These are phyloP conservation scores for Veloboletus limbatus DNA, from an alignment of 1,284 basidiomycete genomes.

Conservation along the genomic window DNA sequence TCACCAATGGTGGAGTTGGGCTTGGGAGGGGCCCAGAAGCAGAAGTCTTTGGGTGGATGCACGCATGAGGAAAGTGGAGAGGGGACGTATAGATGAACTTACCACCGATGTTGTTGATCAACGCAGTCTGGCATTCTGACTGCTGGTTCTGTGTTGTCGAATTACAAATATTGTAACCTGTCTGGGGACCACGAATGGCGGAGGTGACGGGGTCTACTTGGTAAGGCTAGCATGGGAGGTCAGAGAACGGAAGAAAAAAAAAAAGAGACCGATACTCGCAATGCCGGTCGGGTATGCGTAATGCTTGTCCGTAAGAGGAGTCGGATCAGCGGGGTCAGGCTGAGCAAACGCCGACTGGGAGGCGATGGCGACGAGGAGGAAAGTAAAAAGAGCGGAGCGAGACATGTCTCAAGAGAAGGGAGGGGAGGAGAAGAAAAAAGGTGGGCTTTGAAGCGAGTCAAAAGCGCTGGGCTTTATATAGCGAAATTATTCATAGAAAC, in stretches of 20 bases:
- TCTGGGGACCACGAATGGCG: constrained; percentile 41
- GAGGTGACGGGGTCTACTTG: constrained; percentile 46
- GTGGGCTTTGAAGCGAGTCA: background rate
- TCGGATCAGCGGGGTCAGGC: constrained; percentile 35
- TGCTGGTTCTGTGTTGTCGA: constrained; percentile 44
- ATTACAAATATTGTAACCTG: constrained; percentile 47
- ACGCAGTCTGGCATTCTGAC: constrained; percentile 43
- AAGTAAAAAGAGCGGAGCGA: constrained; percentile 43
- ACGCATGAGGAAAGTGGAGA: background rate
- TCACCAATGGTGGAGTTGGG: constrained; percentile 44
- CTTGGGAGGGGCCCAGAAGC: constrained; percentile 38
- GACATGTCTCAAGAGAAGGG: constrained; percentile 40
- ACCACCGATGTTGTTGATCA: constrained; percentile 36
- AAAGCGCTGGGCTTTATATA: constrained; percentile 5
- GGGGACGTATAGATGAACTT: background rate
- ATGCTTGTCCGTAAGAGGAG: constrained; percentile 50
- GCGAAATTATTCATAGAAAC: constrained; percentile 12
- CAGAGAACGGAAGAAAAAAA: background rate
- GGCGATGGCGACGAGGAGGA: constrained; percentile 36
- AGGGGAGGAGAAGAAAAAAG: background rate
- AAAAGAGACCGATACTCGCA: no score
- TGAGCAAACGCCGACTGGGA: constrained; percentile 35
- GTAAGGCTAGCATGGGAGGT: constrained; percentile 27
- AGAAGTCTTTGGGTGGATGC: constrained; percentile 34
- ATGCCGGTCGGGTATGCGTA: constrained; percentile 49